Percentiles rank a stretch among this genome's conserved stretches.
phyloP scores from a whole-genome alignment of 192 early-diverging fungal species.

The Umbelopsis ramanniana region DNA sequence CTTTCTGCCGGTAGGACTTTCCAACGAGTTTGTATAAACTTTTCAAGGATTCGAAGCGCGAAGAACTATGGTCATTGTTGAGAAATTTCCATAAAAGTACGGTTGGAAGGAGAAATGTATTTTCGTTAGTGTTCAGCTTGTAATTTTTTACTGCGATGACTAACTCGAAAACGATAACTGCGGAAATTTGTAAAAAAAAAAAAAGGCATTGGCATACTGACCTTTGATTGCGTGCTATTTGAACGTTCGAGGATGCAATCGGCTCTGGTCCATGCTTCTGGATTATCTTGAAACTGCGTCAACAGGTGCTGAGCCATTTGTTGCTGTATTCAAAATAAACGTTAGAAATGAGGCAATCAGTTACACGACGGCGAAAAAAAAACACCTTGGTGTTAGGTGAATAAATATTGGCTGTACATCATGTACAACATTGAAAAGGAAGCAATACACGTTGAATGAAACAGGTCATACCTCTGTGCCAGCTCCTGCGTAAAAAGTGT shows the following conservation, averaged over 20 bases:
- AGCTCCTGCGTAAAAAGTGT: constrained; percentile 73
- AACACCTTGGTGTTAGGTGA: neutral
- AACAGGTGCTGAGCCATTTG: constrained; percentile 79
- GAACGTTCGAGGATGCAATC: constrained; percentile 87
- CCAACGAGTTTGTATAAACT: constrained; percentile 94
- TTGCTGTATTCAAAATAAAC: constrained; percentile 58
- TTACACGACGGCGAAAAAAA: neutral
- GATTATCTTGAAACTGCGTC: constrained; percentile 90
- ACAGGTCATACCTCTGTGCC: constrained; percentile 62
- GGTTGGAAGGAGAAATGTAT: neutral
- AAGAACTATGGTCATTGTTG: constrained; percentile 67
- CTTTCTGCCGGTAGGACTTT: constrained; percentile 85
- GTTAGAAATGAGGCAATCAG: neutral
- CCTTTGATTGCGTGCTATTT: constrained; percentile 77
- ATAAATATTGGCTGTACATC: constrained; percentile 17
- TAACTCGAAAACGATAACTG: neutral
- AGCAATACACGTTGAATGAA: neutral
- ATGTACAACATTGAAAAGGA: constrained; percentile 12
- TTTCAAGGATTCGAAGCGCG: constrained; percentile 89
- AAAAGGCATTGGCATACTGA: too few relatives aligned
- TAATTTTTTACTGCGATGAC: too few relatives aligned
- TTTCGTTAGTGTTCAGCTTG: neutral
- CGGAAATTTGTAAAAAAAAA: neutral
- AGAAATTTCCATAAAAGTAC: neutral
- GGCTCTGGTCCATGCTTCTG: constrained; percentile 90